These are phyloP conservation scores for Tritrichomonas musculus DNA, from an alignment of 208 protist genomes.

Conservation along the genomic window DNA sequence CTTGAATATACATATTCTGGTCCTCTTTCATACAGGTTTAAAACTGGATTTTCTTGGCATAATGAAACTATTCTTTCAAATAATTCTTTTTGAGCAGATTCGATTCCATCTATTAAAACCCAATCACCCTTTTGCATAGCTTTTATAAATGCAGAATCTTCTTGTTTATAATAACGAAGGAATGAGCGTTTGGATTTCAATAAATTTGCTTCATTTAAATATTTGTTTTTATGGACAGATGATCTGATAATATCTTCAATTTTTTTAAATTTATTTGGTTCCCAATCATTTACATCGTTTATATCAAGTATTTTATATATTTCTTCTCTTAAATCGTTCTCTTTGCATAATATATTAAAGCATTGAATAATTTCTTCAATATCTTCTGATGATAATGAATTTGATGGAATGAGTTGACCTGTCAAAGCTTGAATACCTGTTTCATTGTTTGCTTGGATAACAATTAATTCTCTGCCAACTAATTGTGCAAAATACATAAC, in stretches of 20 bases:
- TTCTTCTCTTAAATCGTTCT: background rate
- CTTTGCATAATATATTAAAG: background rate
- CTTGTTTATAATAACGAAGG: background rate
- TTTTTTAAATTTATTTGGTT: background rate
- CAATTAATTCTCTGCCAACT: background rate
- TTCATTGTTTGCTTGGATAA: background rate
- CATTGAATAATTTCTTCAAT: background rate
- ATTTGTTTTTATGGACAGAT: no score
- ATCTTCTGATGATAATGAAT: background rate
- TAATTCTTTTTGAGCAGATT: slow-evolving; percentile 16
- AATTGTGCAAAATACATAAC: background rate
- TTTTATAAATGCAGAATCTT: background rate
- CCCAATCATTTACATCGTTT: background rate
- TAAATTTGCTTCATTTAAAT: no score
- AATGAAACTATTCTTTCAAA: slow-evolving; percentile 18
- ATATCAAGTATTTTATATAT: background rate
- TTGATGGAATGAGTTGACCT: background rate
- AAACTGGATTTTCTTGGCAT: background rate
- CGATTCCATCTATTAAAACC: no score
- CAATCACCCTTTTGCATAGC: background rate
- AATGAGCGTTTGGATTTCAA: background rate
- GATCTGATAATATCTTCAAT: no score
- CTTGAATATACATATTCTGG: background rate
- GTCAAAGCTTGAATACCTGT: background rate
- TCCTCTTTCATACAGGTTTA: slow-evolving; percentile 20